Percentiles rank a stretch among this genome's conserved stretches.
phyloP scores from a whole-genome alignment of 2,329 filamentous ascomycete species.

The Colletotrichum musicola region DNA sequence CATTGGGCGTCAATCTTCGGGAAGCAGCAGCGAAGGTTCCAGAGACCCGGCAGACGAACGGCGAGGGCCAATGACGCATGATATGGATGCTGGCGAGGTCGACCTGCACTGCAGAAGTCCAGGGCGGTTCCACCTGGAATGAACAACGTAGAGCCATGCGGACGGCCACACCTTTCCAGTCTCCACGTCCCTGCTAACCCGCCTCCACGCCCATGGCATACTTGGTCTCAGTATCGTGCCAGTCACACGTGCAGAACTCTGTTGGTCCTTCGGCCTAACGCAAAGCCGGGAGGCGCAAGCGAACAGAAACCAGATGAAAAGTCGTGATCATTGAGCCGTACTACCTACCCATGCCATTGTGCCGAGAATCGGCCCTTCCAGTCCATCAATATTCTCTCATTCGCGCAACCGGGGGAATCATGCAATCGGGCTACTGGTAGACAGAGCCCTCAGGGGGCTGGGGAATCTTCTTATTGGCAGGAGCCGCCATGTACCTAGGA shows the following conservation, averaged over 20 bases:
- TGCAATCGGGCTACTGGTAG: conserved; percentile 44
- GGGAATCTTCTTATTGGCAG: conserved; percentile 92
- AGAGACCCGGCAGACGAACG: not conserved
- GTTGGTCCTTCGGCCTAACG: not conserved
- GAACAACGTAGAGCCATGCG: not conserved
- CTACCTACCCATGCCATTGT: conserved; percentile 34
- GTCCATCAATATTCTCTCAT: conserved; percentile 13
- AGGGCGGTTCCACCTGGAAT: not conserved
- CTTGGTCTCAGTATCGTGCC: not conserved
- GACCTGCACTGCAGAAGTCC: not conserved
- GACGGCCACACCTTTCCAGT: not conserved
- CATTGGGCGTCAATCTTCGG: not conserved
- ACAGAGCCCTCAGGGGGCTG: conserved; percentile 89
- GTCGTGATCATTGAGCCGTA: conserved; percentile 37
- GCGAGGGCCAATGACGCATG: not conserved
- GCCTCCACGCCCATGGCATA: not conserved
- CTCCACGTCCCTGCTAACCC: not conserved
- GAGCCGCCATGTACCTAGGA: conserved; percentile 89
- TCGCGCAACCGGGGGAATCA: conserved; percentile 27
- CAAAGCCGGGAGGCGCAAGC: not conserved
- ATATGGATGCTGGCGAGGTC: not conserved
- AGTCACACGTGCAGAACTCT: not conserved
- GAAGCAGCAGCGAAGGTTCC: not conserved
- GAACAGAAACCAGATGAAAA: conserved; percentile 1
- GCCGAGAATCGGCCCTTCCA: conserved; percentile 21